Conservation (phyloP, 164 flowering plant genomes). For the Stephania yunnanensis region DNA sequence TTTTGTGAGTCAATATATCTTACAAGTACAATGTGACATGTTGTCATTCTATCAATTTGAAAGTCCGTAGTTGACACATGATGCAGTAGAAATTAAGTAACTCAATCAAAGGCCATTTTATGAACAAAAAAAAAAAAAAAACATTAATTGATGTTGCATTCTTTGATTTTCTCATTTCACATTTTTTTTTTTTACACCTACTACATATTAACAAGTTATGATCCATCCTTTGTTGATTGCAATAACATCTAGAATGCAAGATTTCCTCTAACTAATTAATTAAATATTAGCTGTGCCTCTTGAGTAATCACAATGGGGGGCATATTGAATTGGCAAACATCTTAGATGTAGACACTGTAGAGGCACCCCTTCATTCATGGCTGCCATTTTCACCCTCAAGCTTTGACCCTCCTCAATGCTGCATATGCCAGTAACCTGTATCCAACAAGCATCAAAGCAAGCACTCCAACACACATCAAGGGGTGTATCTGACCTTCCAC, state of each 20-base stretch:
- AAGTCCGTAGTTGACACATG: no score
- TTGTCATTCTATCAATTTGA: no score
- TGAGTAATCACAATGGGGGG: background rate
- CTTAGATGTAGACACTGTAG: background rate
- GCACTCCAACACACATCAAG: constrained; percentile 19
- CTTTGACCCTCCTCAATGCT: constrained; percentile 51
- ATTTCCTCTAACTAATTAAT: background rate
- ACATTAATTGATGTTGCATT: background rate
- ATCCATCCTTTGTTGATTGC: background rate
- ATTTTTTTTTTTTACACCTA: background rate
- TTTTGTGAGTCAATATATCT: no score
- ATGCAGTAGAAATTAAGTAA: no score
- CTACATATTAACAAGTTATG: background rate
- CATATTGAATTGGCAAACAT: background rate
- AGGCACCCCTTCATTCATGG: background rate
- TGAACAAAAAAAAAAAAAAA: background rate
- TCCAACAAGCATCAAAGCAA: constrained; percentile 60
- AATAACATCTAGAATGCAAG: background rate
- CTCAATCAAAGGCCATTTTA: background rate
- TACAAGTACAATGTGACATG: no score
- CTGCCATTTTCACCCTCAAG: constrained; percentile 15
- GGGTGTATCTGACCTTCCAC: constrained; percentile 46
- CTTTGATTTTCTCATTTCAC: background rate
- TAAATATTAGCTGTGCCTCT: background rate
- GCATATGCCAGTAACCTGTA: constrained; percentile 67